Evolutionary conservation across 2,329 filamentous ascomycete genomes (phyloP).

Genomic region (Didymella sp.): DNA sequence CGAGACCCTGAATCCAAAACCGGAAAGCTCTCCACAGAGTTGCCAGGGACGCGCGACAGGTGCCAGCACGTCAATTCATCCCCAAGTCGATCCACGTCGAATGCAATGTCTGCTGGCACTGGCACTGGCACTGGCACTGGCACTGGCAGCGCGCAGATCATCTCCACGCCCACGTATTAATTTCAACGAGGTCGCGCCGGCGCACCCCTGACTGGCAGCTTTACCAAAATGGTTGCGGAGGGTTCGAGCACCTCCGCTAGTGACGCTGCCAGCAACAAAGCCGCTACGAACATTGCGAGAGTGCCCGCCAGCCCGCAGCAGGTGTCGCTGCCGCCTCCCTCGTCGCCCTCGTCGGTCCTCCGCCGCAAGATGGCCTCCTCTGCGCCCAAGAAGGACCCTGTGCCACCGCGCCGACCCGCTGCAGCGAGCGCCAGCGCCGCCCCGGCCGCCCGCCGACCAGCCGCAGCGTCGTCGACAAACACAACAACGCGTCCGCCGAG

Average conservation of each 20-base stretch:
- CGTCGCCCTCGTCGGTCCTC: slow-evolving; percentile 38
- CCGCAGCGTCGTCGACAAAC: slow-evolving; percentile 26
- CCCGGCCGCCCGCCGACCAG: slow-evolving; percentile 34
- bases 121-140: too few relatives aligned
- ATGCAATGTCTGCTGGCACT: slow-evolving; percentile 11
- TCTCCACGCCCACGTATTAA: background rate
- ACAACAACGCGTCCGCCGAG: slow-evolving; percentile 32
- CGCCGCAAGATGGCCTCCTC: slow-evolving; percentile 46
- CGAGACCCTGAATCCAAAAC: slow-evolving; percentile 10
- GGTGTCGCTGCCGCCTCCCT: slow-evolving; percentile 27
- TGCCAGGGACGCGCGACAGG: slow-evolving; percentile 1
- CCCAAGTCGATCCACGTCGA: background rate
- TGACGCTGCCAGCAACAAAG: slow-evolving; percentile 7
- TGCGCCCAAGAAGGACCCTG: slow-evolving; percentile 40
- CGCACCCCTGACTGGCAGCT: slow-evolving; percentile 9
- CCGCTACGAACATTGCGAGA: background rate
- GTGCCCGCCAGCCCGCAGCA: slow-evolving; percentile 7
- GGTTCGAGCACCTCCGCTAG: slow-evolving; percentile 15
- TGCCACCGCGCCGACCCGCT: slow-evolving; percentile 37
- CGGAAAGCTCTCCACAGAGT: slow-evolving; percentile 6
- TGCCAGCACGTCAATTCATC: slow-evolving; percentile 1
- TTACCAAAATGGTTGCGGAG: slow-evolving; percentile 16
- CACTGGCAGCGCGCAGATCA: background rate
- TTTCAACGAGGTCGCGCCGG: slow-evolving; percentile 7
- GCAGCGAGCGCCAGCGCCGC: slow-evolving; percentile 23